Evolutionary conservation across 768 basidiomycete species (phyloP), one percentile per base, ranked within the genome.

Genomic region (Naganishia vishniacii): DNA sequence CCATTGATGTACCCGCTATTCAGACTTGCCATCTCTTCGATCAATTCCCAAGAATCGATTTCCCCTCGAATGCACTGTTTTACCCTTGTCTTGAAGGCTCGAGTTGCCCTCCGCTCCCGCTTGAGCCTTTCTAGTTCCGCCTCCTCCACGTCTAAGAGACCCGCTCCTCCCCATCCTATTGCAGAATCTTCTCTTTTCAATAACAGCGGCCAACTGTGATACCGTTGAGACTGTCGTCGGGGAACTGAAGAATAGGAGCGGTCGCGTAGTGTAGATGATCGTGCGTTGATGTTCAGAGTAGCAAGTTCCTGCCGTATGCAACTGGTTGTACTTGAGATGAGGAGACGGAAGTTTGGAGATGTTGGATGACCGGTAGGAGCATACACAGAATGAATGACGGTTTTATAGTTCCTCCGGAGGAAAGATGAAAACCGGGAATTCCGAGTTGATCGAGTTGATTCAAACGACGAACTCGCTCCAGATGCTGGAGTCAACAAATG

Each of bases 41-140:
- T 34, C 5, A 40, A 18, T 37, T 56, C 53, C 53, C 53, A 56
- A 13, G 31, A 37, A 56, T 37, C 34, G 23, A 56, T 41, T 25
- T 56, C 53, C 3, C 53, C 53, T 9, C 53, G 53, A 4, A 37
- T 26, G 25, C 32, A n/a, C 13, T 56, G 53, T 13, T 56, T 56
- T 20, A 37, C 11, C 5, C 34, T 32, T 25, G 37, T 4, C 34
- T 7, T 40, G 13, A 40, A 2, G 1, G 53, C 53, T 2, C 37
- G 53, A 12, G 37, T 37, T 3, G 23, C 32, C 8, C 37, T 1
- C 40, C 34, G 4, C 40, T 56, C 37, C 7, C 20, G 32, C 53
- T 56, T 56, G 9, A 56, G 37, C 1, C 23, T 23, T 12, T 56
- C 53, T 20, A 56, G 37, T 37, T 56, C 53, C 1, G 20, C 23